These are phyloP conservation scores for Solanum paucissectum DNA, from an alignment of 257 asterid genomes.

Conservation along the genomic window DNA sequence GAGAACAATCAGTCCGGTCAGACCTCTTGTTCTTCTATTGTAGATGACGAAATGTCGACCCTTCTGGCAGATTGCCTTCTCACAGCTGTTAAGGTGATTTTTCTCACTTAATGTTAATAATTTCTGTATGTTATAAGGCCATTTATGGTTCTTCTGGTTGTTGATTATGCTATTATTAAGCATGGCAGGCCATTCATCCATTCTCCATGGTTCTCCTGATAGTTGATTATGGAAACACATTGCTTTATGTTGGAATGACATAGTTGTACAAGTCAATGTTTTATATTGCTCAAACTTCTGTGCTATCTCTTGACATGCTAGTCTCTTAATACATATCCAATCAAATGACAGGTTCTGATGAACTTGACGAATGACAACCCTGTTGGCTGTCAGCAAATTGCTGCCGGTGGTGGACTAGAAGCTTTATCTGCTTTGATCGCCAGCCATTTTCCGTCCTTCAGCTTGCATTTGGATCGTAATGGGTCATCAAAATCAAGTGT, in stretches of 20 bases:
- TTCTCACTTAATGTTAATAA: neutral
- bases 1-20: slow-evolving; percentile 15
- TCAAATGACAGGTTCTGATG: slow-evolving; percentile 56
- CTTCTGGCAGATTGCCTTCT: slow-evolving; percentile 74
- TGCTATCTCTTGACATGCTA: neutral
- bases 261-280: neutral
- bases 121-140: neutral
- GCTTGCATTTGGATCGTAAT: slow-evolving; percentile 14
- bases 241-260: neutral
- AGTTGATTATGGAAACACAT: neutral
- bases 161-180: neutral
- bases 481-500: slow-evolving; percentile 23
- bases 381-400: slow-evolving; percentile 70
- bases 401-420: slow-evolving; percentile 60
- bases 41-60: slow-evolving; percentile 29
- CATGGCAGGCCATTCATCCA: neutral
- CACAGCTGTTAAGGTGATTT: slow-evolving; percentile 56
- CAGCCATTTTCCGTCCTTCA: slow-evolving; percentile 49
- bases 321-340: neutral
- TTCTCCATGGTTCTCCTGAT: neutral
- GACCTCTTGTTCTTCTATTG: slow-evolving; percentile 39
- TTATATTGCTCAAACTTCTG: neutral
- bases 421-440: slow-evolving; percentile 51
- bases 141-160: neutral
- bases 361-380: slow-evolving; percentile 69